Conservation (phyloP, 2,329 filamentous ascomycete genomes). For the Fusarium secorum region DNA sequence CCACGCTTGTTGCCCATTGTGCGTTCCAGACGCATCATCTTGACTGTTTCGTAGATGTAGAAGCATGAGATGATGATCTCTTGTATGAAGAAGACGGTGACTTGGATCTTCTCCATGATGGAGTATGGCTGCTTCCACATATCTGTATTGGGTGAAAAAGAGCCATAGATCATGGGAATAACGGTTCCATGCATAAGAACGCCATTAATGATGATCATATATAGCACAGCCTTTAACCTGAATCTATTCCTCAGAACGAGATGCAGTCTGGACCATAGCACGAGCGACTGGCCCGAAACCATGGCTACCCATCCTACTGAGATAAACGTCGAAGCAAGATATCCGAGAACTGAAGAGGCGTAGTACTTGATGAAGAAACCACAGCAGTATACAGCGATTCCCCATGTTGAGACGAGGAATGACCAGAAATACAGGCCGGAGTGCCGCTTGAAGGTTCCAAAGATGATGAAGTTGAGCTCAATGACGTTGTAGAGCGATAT, state of each 20-base stretch:
- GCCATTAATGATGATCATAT: constrained; percentile 65
- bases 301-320: constrained; percentile 51
- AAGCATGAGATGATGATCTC: constrained; percentile 61
- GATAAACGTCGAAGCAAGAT: constrained; percentile 36
- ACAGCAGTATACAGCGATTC: constrained; percentile 49
- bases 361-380: constrained; percentile 56
- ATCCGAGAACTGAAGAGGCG: constrained; percentile 26
- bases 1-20: constrained; percentile 35
- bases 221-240: constrained; percentile 58
- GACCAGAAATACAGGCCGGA: constrained; percentile 52
- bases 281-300: constrained; percentile 68
- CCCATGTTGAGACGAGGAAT: constrained; percentile 46
- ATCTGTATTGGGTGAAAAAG: constrained; percentile 47
- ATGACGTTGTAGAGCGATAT: constrained; percentile 48
- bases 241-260: constrained; percentile 61
- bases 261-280: constrained; percentile 69
- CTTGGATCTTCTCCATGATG: constrained; percentile 62
- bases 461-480: constrained; percentile 49
- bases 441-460: constrained; percentile 47
- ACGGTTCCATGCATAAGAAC: constrained; percentile 62
- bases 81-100: constrained; percentile 64
- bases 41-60: constrained; percentile 62
- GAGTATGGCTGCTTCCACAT: constrained; percentile 48
- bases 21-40: constrained; percentile 55
- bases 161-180: constrained; percentile 62